Base-by-base conservation (phyloP, 2,329 filamentous ascomycete genomes). In the Sporothrix curviconia region DNA sequence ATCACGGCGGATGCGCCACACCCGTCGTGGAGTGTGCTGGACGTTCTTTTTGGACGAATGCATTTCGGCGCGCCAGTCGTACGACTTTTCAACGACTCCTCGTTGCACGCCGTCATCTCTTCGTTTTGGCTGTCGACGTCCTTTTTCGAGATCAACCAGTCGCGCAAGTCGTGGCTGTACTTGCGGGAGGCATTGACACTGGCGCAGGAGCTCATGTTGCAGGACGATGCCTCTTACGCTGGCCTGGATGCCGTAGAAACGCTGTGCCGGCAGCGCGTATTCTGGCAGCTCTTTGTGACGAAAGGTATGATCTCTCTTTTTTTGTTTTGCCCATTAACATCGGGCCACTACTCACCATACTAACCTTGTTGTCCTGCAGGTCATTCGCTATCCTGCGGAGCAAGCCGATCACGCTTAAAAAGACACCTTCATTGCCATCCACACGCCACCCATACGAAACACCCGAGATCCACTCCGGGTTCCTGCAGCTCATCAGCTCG, bases 301-400 rank as follows among this genome's bases (percentile, higher is more conserved):
- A 83, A 86, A 5, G 4, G 9, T 30, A n/a, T n/a, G n/a, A n/a
- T n/a, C n/a, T n/a, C n/a, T n/a, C n/a, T n/a, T n/a, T n/a, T n/a
- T n/a, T n/a, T n/a, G n/a, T n/a, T n/a, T n/a, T n/a, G n/a, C n/a
- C n/a, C n/a, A n/a, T n/a, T n/a, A n/a, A n/a, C n/a, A n/a, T n/a
- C n/a, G 37, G 7, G 37, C n/a, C 15, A 17, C n/a, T n/a, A n/a
- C n/a, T 12, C 6, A 9, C 1, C 7, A 32, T 44, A 34, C 51
- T 54, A 44, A 54, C 19, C 12, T 28, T 24, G 12, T 44, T 5
- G 5, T 39, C 8, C 8, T 14, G 1, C 28, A 85, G 85, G 61
- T 82, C 81, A 5, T 85, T 84, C 64, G 83, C 83, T 3, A 78
- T 86, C 30, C 76, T 85, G 57, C 77, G 82, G 47, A 83, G 85